phyloP scores from a whole-genome alignment of 2,329 filamentous ascomycete genomes.

The Thermochaetoides dissita region DNA sequence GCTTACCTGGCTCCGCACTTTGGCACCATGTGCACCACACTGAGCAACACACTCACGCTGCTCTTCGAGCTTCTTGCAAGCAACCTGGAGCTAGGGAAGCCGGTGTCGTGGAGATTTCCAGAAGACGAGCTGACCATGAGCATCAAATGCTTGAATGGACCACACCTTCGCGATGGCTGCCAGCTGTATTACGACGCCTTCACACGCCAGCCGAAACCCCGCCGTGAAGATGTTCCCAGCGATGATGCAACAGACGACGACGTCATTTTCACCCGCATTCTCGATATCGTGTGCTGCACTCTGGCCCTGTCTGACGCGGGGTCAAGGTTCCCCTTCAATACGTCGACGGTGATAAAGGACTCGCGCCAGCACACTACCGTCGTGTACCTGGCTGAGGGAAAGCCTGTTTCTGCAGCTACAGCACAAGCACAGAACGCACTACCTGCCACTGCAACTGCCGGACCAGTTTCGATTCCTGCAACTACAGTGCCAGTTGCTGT shows the following conservation, averaged over 20 bases:
- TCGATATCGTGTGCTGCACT: slow-evolving; percentile 35
- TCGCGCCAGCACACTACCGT: slow-evolving; percentile 9
- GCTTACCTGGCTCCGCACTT: slow-evolving; percentile 31
- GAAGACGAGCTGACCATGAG: slow-evolving; percentile 37
- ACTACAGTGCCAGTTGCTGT: neutral
- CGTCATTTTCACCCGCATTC: slow-evolving; percentile 27
- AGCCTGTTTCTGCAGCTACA: slow-evolving; percentile 2
- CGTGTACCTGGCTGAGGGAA: slow-evolving; percentile 11
- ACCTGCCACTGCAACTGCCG: neutral
- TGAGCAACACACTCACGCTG: slow-evolving; percentile 33
- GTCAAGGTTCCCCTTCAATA: slow-evolving; percentile 24
- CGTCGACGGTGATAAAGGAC: slow-evolving; percentile 4
- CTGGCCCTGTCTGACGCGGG: slow-evolving; percentile 31
- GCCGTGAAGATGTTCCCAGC: slow-evolving; percentile 13
- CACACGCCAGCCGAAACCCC: slow-evolving; percentile 14
- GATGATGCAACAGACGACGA: slow-evolving; percentile 10
- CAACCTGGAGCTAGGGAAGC: slow-evolving; percentile 21
- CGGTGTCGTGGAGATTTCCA: slow-evolving; percentile 34
- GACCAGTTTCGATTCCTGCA: neutral
- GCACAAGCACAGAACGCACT: neutral
- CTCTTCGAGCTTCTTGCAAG: slow-evolving; percentile 32
- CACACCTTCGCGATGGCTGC: slow-evolving; percentile 26
- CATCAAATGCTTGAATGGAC: slow-evolving; percentile 27
- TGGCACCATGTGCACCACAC: slow-evolving; percentile 31
- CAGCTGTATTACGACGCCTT: slow-evolving; percentile 22